Evolutionary conservation across 1,139 yeast species (phyloP).

Genomic region (Pichiaceae sp.): DNA sequence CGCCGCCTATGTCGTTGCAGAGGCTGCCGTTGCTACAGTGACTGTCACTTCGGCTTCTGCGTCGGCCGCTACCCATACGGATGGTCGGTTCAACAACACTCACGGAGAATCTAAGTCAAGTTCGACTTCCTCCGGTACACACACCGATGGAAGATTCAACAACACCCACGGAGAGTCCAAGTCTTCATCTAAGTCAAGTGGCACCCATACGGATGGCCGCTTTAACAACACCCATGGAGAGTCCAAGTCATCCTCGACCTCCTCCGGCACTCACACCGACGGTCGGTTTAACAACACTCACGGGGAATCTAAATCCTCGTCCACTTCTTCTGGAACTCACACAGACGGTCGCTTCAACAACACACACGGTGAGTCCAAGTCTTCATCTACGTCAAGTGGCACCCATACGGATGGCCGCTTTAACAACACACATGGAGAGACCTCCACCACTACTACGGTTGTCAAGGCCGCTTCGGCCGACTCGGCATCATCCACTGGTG

Average conservation of each 20-base stretch:
- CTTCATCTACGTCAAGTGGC: slow-evolving; percentile 14
- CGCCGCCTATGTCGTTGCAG: slow-evolving; percentile 1
- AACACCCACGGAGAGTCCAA: slow-evolving; percentile 11
- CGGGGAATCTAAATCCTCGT: slow-evolving; percentile 10
- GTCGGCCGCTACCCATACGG: slow-evolving; percentile 20
- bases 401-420: slow-evolving; percentile 16
- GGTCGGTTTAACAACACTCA: slow-evolving; percentile 16
- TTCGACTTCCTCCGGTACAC: slow-evolving; percentile 23
- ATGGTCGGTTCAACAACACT: slow-evolving; percentile 18
- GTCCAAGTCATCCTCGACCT: slow-evolving; percentile 2
- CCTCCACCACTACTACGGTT: slow-evolving; percentile 6
- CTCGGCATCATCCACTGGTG: slow-evolving; percentile 5
- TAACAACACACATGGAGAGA: slow-evolving; percentile 10
- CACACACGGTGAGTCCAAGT: slow-evolving; percentile 11
- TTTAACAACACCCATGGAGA: slow-evolving; percentile 17
- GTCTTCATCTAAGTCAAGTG: slow-evolving; percentile 22
- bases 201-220: slow-evolving; percentile 23
- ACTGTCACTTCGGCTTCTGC: slow-evolving; percentile 14
- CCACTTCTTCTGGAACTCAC: slow-evolving; percentile 24
- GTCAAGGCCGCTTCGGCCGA: slow-evolving; percentile 2
- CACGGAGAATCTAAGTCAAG: slow-evolving; percentile 15
- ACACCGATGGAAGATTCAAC: slow-evolving; percentile 12
- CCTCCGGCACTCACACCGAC: slow-evolving; percentile 10
- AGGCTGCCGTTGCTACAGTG: slow-evolving; percentile 10
- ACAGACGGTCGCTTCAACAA: slow-evolving; percentile 13